Conservation (phyloP, 345 rosid genomes). For the Salix caprea region DNA sequence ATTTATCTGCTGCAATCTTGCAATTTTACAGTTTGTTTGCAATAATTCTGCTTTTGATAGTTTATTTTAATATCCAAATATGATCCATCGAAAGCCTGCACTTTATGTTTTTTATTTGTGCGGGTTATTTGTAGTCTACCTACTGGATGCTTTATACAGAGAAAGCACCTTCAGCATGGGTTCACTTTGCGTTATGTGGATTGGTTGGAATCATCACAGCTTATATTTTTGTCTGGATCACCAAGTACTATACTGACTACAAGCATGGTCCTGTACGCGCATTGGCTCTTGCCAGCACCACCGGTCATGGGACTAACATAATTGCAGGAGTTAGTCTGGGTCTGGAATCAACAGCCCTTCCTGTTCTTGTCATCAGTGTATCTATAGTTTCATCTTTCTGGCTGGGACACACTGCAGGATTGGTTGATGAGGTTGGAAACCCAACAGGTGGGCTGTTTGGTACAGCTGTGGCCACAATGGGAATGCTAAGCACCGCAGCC, state of each 20-base stretch:
- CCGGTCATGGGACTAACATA: slow-evolving; percentile 97
- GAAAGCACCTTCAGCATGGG: slow-evolving; percentile 98
- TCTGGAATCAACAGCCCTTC: slow-evolving; percentile 95
- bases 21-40: not conserved
- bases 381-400: slow-evolving; percentile 83
- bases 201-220: slow-evolving; percentile 96
- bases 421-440: slow-evolving; percentile 77
- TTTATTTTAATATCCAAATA: not conserved
- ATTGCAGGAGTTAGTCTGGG: slow-evolving; percentile 99
- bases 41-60: not conserved
- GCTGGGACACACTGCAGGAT: slow-evolving; percentile 92
- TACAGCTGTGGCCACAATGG: slow-evolving; percentile 99
- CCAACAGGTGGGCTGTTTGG: slow-evolving; percentile 97
- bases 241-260: slow-evolving; percentile 96
- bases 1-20: not conserved
- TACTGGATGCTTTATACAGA: slow-evolving; percentile 97
- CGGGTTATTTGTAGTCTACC: slow-evolving; percentile 63
- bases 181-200: slow-evolving; percentile 90
- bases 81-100: slow-evolving; percentile 1
- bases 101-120: slow-evolving; percentile 3
- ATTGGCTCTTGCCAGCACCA: slow-evolving; percentile 93
- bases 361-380: slow-evolving; percentile 83
- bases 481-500: slow-evolving; percentile 99
- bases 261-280: slow-evolving; percentile 93
- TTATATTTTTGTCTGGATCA: slow-evolving; percentile 83